These are phyloP conservation scores for Pleurotus pulmonarius DNA, from an alignment of 768 basidiomycete species.

Conservation along the genomic window DNA sequence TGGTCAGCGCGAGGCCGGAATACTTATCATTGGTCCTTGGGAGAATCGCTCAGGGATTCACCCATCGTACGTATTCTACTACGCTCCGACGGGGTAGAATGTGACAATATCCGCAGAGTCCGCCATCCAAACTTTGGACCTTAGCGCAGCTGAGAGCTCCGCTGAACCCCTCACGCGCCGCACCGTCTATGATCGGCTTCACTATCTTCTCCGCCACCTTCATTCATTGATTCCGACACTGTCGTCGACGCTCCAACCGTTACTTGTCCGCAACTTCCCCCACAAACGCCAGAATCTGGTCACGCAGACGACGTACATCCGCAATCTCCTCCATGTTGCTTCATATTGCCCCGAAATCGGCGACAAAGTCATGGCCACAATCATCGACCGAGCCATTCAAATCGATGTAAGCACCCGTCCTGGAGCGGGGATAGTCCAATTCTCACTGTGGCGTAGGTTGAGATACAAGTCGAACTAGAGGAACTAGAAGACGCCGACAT, in stretches of 20 bases:
- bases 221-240: slow-evolving; percentile 89
- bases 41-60: slow-evolving; percentile 82
- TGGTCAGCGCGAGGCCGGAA: slow-evolving; percentile 88
- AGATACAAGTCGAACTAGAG: slow-evolving; percentile 94
- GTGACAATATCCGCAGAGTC: slow-evolving; percentile 48
- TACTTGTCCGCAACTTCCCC: slow-evolving; percentile 84
- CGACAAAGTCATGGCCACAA: slow-evolving; percentile 79
- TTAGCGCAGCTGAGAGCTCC: slow-evolving; percentile 59
- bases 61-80: slow-evolving; percentile 65
- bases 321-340: slow-evolving; percentile 79
- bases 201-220: slow-evolving; percentile 83
- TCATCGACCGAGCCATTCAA: slow-evolving; percentile 91
- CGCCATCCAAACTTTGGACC: slow-evolving; percentile 59
- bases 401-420: slow-evolving; percentile 71
- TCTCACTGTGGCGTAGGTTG: slow-evolving; percentile 52
- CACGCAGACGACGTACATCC: slow-evolving; percentile 84
- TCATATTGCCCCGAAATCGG: slow-evolving; percentile 86
- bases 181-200: slow-evolving; percentile 81
- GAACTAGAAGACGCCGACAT: slow-evolving; percentile 75
- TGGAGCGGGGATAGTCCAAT: too few relatives aligned
- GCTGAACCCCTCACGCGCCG: slow-evolving; percentile 73
- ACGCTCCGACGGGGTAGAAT: slow-evolving; percentile 3
- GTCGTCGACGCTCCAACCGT: slow-evolving; percentile 79
- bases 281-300: slow-evolving; percentile 85
- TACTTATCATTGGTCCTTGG: slow-evolving; percentile 82